Conservation (phyloP, 2,329 filamentous ascomycete genomes). For the Alternaria sp. region DNA sequence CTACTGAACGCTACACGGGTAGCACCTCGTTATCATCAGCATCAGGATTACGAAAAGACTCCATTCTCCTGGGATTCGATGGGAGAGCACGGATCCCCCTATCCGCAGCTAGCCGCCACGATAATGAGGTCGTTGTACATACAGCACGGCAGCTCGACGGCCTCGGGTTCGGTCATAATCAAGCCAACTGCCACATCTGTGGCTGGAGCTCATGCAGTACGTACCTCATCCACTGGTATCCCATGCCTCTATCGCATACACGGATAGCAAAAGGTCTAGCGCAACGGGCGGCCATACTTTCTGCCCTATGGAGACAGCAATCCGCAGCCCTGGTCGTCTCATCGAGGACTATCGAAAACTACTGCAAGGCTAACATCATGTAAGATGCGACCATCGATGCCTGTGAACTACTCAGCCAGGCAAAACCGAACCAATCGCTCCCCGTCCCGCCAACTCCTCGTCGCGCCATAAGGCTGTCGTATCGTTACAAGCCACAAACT, state of each 20-base stretch:
- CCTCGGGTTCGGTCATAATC: neutral
- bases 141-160: neutral
- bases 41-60: slow-evolving; percentile 9
- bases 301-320: slow-evolving; percentile 1
- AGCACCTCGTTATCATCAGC: neutral
- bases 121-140: slow-evolving; percentile 1
- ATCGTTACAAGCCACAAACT: slow-evolving; percentile 16
- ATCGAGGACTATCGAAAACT: slow-evolving; percentile 9
- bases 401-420: slow-evolving; percentile 1
- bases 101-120: neutral
- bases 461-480: neutral
- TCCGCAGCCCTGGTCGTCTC: slow-evolving; percentile 2
- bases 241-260: slow-evolving; percentile 1
- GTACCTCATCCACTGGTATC: neutral
- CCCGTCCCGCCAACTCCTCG: neutral
- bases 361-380: slow-evolving; percentile 12
- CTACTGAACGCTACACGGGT: slow-evolving; percentile 1
- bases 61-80: neutral
- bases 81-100: neutral
- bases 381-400: slow-evolving; percentile 2
- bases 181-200: neutral
- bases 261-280: slow-evolving; percentile 4
- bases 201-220: slow-evolving; percentile 1
- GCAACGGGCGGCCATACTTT: slow-evolving; percentile 1
- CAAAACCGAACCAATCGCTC: slow-evolving; percentile 12